phyloP scores from a whole-genome alignment of 768 basidiomycete species.

The Mycena chlorophos region DNA sequence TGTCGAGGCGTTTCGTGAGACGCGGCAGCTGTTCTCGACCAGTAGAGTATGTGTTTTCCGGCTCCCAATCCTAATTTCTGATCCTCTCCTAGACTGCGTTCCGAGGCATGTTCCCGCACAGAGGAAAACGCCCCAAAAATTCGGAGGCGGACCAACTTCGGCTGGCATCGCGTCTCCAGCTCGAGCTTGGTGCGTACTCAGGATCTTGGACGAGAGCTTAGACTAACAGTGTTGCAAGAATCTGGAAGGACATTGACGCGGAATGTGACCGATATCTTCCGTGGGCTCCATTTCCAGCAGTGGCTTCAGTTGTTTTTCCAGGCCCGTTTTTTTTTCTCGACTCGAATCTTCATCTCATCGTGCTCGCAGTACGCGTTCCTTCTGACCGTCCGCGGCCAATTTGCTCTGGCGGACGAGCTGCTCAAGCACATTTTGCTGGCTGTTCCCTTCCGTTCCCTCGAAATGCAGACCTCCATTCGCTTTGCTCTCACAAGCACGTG shows the following conservation, averaged over 20 bases:
- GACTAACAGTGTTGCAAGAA: constrained; percentile 36
- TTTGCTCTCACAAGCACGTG: constrained; percentile 73
- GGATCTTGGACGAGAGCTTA: not conserved
- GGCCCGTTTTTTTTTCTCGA: constrained; percentile 39
- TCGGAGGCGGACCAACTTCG: constrained; percentile 18
- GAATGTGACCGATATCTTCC: constrained; percentile 64
- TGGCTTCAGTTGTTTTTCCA: constrained; percentile 88
- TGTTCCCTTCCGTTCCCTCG: constrained; percentile 64
- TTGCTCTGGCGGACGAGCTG: constrained; percentile 70
- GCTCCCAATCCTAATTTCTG: not conserved
- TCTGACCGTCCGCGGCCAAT: constrained; percentile 61
- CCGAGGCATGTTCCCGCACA: constrained; percentile 16
- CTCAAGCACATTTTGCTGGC: constrained; percentile 74
- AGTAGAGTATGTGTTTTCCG: constrained; percentile 56
- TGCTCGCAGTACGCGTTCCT: constrained; percentile 70
- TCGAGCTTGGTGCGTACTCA: constrained; percentile 15
- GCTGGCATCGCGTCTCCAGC: constrained; percentile 17
- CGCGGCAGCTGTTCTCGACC: constrained; percentile 78
- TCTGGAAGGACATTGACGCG: constrained; percentile 45
- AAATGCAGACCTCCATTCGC: constrained; percentile 69
- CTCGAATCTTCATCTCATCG: not conserved
- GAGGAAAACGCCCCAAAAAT: constrained; percentile 1
- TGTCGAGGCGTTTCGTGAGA: constrained; percentile 87
- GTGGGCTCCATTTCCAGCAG: constrained; percentile 77
- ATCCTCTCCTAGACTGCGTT: constrained; percentile 9